Evolutionary conservation across 2,329 filamentous ascomycete genomes (phyloP).

Genomic region (Cercospora nicotianae): DNA sequence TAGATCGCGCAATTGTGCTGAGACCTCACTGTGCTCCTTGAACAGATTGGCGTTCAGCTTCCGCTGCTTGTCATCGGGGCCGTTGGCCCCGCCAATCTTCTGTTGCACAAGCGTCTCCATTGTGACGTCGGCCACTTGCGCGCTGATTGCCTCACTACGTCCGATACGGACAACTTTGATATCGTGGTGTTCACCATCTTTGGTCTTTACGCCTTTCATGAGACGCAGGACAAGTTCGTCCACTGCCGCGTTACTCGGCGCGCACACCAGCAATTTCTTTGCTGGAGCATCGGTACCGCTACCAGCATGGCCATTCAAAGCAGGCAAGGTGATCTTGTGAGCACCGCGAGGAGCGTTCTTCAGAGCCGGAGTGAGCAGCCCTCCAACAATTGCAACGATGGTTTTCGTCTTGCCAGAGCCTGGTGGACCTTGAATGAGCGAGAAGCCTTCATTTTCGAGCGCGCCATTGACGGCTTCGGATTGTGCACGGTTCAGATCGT

Average conservation of each 20-base stretch:
- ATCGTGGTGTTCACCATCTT: conserved; percentile 68
- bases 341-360: conserved; percentile 44
- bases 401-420: conserved; percentile 95
- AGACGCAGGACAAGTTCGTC: conserved; percentile 93
- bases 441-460: conserved; percentile 94
- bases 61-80: conserved; percentile 44
- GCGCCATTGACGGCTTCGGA: conserved; percentile 89
- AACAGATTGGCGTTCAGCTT: conserved; percentile 68
- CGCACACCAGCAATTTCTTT: conserved; percentile 93
- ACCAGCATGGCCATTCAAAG: conserved; percentile 22
- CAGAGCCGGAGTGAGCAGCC: conserved; percentile 66
- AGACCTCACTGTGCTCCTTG: conserved; percentile 60
- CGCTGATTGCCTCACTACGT: conserved; percentile 87
- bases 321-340: conserved; percentile 42
- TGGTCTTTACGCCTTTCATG: conserved; percentile 80
- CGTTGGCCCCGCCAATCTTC: conserved; percentile 54
- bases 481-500: conserved; percentile 83
- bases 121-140: conserved; percentile 84
- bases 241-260: conserved; percentile 97
- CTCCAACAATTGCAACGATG: conserved; percentile 92
- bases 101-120: conserved; percentile 86
- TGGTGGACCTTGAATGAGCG: conserved; percentile 90
- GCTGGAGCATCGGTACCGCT: conserved; percentile 42
- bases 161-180: conserved; percentile 88
- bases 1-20: conserved; percentile 67